Evolutionary conservation across 805 yeast species (phyloP).

Genomic region (Candida rishiriensis): DNA sequence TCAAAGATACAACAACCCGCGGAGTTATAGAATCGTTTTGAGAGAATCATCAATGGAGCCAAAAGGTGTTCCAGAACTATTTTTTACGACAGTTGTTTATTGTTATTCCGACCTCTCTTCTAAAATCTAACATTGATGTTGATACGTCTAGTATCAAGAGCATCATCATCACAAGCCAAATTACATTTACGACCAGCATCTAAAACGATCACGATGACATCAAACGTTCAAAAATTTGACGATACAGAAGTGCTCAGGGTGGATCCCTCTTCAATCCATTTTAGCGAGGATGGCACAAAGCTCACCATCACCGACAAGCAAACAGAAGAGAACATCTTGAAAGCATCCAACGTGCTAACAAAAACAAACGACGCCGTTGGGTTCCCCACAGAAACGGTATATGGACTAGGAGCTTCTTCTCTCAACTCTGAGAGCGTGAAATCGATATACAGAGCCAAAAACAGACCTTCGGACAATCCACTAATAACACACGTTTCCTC

Average conservation of each 20-base stretch:
- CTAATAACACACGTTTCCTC: conserved; percentile 87
- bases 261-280: conserved; percentile 46
- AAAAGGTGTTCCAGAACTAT: too few relatives aligned
- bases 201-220: too few relatives aligned
- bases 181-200: too few relatives aligned
- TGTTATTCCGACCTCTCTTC: too few relatives aligned
- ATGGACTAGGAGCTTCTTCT: conserved; percentile 91
- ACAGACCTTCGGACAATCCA: conserved; percentile 94
- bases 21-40: too few relatives aligned
- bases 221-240: too few relatives aligned
- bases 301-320: conserved; percentile 41
- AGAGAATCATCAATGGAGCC: too few relatives aligned
- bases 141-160: too few relatives aligned
- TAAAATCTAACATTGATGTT: too few relatives aligned
- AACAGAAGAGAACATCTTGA: conserved; percentile 45
- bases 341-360: conserved; percentile 56
- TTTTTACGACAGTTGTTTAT: too few relatives aligned
- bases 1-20: too few relatives aligned
- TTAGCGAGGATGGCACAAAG: conserved; percentile 36
- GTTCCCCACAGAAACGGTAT: conserved; percentile 96
- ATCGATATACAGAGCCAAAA: conserved; percentile 81
- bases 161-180: too few relatives aligned
- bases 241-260: conserved; percentile 49
- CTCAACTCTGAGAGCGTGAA: conserved; percentile 66
- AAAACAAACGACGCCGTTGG: conserved; percentile 65